These are phyloP conservation scores for Phytophthora colocasiae DNA, from an alignment of 352 stramenopile species.

Conservation along the genomic window DNA sequence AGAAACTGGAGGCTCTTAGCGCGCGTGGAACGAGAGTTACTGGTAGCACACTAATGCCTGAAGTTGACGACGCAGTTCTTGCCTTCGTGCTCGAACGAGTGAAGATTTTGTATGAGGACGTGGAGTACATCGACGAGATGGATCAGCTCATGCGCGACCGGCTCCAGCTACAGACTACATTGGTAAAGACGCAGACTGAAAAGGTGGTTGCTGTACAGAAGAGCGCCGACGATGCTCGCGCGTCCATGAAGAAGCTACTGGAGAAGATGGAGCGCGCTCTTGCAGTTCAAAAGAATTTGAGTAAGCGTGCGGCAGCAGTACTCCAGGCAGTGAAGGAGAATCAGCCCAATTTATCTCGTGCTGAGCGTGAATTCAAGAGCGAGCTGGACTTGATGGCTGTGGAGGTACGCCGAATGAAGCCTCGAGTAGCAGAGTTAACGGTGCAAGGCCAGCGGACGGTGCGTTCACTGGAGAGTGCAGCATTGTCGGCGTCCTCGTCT, in stretches of 20 bases:
- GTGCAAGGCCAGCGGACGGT: slow-evolving; percentile 69
- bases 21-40: slow-evolving; percentile 70
- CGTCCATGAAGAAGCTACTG: slow-evolving; percentile 50
- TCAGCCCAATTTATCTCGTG: slow-evolving; percentile 74
- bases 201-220: slow-evolving; percentile 53
- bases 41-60: slow-evolving; percentile 62
- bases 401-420: slow-evolving; percentile 74
- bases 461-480: slow-evolving; percentile 53
- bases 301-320: slow-evolving; percentile 76
- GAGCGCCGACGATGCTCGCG: slow-evolving; percentile 38
- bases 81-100: slow-evolving; percentile 80
- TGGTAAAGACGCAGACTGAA: slow-evolving; percentile 59
- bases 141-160: slow-evolving; percentile 71
- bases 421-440: slow-evolving; percentile 73
- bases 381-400: slow-evolving; percentile 73
- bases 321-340: slow-evolving; percentile 87
- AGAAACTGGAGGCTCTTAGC: slow-evolving; percentile 61
- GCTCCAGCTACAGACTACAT: slow-evolving; percentile 62
- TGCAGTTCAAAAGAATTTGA: slow-evolving; percentile 75
- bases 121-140: slow-evolving; percentile 80
- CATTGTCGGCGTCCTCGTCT: slow-evolving; percentile 33
- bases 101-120: slow-evolving; percentile 79
- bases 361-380: slow-evolving; percentile 75
- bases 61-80: slow-evolving; percentile 77
- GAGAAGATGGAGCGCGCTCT: slow-evolving; percentile 68